Conservation (phyloP, 106 monocot genomes). For the Dioscorea dumetorum region DNA sequence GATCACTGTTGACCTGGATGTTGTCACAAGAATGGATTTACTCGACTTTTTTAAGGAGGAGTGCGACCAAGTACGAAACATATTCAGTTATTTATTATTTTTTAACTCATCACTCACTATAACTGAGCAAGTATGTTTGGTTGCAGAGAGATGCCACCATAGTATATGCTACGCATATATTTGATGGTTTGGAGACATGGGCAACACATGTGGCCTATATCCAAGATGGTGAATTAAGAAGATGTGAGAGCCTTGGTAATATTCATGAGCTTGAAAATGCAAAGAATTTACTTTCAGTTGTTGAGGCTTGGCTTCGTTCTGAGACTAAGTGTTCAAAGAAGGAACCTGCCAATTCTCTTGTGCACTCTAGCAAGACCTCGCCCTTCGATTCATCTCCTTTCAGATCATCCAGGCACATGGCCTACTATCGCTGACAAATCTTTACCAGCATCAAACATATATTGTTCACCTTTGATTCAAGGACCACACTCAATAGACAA, state of each 20-base stretch:
- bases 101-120: background rate
- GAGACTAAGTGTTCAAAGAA: slow-evolving; percentile 56
- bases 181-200: slow-evolving; percentile 93
- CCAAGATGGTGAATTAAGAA: slow-evolving; percentile 84
- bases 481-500: too few relatives aligned
- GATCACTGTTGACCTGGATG: slow-evolving; percentile 92
- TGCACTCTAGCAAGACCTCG: slow-evolving; percentile 21
- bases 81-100: background rate
- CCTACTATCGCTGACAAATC: slow-evolving; percentile 69
- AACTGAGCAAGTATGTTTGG: background rate
- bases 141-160: slow-evolving; percentile 92
- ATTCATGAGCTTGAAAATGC: slow-evolving; percentile 54
- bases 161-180: slow-evolving; percentile 97
- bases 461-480: too few relatives aligned
- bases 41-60: slow-evolving; percentile 97
- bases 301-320: slow-evolving; percentile 84
- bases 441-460: background rate
- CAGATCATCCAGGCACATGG: slow-evolving; percentile 91
- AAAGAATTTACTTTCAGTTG: slow-evolving; percentile 79
- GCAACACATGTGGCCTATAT: slow-evolving; percentile 84
- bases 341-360: slow-evolving; percentile 6
- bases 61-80: slow-evolving; percentile 61
- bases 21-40: slow-evolving; percentile 96
- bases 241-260: slow-evolving; percentile 38
- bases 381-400: slow-evolving; percentile 77